phyloP scores from a whole-genome alignment of 441 rosid species.

The Euphorbia celastroides region DNA sequence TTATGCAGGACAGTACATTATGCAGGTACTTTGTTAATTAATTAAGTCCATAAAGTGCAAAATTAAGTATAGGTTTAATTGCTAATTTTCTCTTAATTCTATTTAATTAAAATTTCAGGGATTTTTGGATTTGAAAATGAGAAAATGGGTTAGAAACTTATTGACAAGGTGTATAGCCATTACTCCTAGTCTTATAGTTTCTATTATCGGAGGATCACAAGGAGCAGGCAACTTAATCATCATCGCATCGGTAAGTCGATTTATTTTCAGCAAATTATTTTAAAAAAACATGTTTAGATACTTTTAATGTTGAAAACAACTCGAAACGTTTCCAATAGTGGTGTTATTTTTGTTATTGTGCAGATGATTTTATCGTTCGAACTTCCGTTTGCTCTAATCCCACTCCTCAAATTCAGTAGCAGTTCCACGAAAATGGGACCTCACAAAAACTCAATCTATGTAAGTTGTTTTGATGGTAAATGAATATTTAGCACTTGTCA shows the following conservation, averaged over 20 bases:
- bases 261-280: too few relatives aligned
- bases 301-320: too few relatives aligned
- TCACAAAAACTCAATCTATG: conserved; percentile 51
- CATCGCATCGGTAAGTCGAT: conserved; percentile 52
- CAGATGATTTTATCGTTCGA: conserved; percentile 77
- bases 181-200: conserved; percentile 48
- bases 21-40: conserved; percentile 51
- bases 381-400: conserved; percentile 69
- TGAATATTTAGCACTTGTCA: too few relatives aligned
- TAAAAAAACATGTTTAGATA: too few relatives aligned
- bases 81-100: background rate
- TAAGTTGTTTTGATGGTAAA: conserved; percentile 19
- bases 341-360: conserved; percentile 10
- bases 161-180: conserved; percentile 63
- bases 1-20: conserved; percentile 67
- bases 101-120: conserved; percentile 31
- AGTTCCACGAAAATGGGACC: conserved; percentile 70
- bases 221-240: conserved; percentile 56
- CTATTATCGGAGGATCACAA: conserved; percentile 54
- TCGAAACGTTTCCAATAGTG: too few relatives aligned
- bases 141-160: conserved; percentile 53
- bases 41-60: background rate
- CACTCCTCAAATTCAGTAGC: conserved; percentile 74
- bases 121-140: conserved; percentile 59
- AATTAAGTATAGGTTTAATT: background rate